Conservation (phyloP, 2,329 filamentous ascomycete genomes). For the Coniochaeta sp. region DNA sequence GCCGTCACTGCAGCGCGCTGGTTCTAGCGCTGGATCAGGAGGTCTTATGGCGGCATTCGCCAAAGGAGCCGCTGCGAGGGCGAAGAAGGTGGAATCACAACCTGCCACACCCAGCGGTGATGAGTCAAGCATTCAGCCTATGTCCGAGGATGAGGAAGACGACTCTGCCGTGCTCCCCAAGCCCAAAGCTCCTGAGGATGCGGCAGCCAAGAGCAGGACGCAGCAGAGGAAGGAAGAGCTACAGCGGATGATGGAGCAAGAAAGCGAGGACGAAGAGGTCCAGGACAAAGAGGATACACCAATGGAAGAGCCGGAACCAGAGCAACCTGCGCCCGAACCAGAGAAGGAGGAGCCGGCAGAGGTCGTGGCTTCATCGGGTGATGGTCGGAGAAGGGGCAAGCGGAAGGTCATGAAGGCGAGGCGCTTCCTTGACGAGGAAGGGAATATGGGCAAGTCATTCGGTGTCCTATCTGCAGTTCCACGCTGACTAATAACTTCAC, state of each 20-base stretch:
- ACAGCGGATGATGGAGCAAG: conserved; percentile 68
- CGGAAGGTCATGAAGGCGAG: conserved; percentile 82
- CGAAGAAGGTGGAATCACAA: conserved; percentile 37
- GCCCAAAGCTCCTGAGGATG: conserved; percentile 24
- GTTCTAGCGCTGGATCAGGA: conserved; percentile 30
- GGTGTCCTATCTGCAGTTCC: neutral
- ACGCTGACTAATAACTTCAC: neutral
- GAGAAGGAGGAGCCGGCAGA: conserved; percentile 40
- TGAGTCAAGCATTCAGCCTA: conserved; percentile 41
- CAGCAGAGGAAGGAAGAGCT: conserved; percentile 60
- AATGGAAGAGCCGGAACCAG: conserved; percentile 21
- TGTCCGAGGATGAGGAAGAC: conserved; percentile 45
- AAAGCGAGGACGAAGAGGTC: conserved; percentile 30
- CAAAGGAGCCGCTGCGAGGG: conserved; percentile 44
- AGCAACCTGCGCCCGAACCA: conserved; percentile 25
- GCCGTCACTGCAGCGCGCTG: conserved; percentile 47
- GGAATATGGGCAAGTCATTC: conserved; percentile 66
- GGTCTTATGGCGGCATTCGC: conserved; percentile 77
- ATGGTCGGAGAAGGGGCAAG: conserved; percentile 66
- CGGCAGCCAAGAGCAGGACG: conserved; percentile 38
- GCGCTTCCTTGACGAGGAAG: conserved; percentile 79
- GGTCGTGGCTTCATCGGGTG: conserved; percentile 37
- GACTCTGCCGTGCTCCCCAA: conserved; percentile 44
- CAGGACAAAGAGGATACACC: conserved; percentile 22
- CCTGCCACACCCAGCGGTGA: conserved; percentile 36